Conservation (phyloP, 1,139 yeast genomes). For the Hyphopichia wangnamkhiaoensis region DNA sequence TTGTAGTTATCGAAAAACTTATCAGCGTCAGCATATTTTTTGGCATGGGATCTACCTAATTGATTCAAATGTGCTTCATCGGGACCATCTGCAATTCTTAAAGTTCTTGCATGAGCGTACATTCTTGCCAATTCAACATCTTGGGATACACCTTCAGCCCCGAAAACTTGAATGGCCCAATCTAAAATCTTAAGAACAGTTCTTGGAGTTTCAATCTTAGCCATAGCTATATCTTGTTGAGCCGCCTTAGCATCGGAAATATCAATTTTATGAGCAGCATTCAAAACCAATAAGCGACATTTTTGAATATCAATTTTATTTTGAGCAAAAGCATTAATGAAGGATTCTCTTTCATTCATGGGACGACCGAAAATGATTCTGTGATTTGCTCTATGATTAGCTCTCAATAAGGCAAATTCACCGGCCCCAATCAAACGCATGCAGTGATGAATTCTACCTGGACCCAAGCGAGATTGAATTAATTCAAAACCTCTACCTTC, state of each 20-base stretch:
- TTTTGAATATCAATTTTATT: conserved; percentile 58
- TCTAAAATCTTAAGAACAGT: conserved; percentile 56
- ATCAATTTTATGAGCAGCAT: conserved; percentile 69
- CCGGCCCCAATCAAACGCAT: conserved; percentile 71
- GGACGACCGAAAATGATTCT: conserved; percentile 60
- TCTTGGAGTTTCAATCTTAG: conserved; percentile 68
- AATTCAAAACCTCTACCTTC: conserved; percentile 68
- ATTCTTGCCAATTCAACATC: conserved; percentile 62
- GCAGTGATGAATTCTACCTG: conserved; percentile 76
- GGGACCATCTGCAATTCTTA: conserved; percentile 75
- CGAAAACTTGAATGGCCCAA: conserved; percentile 70
- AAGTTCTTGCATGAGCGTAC: conserved; percentile 59
- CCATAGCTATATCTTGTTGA: conserved; percentile 62
- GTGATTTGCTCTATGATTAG: conserved; percentile 55
- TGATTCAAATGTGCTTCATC: conserved; percentile 72
- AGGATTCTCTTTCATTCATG: conserved; percentile 55
- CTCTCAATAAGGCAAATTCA: conserved; percentile 56
- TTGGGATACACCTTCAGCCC: conserved; percentile 69
- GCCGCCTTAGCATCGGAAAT: conserved; percentile 58
- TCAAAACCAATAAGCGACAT: conserved; percentile 59
- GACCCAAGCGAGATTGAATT: conserved; percentile 70
- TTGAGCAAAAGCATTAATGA: conserved; percentile 54
- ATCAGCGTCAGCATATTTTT: conserved; percentile 33
- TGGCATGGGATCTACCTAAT: conserved; percentile 51
- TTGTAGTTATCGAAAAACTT: conserved; percentile 27